Evolutionary conservation across 2,329 filamentous ascomycete genomes (phyloP), one percentile per base, ranked within the genome.

Genomic region (Tolypocladium tundrense): DNA sequence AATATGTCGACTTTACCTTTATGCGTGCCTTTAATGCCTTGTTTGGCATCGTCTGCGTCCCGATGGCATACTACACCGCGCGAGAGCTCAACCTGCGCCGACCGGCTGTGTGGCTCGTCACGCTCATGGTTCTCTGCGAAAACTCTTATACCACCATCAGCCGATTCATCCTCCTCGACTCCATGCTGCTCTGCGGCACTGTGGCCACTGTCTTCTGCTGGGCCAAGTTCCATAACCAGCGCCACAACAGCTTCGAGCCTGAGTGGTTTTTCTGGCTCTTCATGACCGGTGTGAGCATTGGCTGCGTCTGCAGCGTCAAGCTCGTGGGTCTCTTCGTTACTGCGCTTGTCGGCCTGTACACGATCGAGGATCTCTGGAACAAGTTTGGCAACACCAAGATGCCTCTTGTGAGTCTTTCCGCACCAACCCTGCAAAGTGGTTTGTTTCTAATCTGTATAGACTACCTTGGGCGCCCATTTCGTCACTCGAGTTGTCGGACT

Each of bases 71-170:
- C 79, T 97, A 84, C 73, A 99, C 94, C 42, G 93, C 93, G 40
- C 89, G 88, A 68, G 92, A 97, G 74, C 79, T 99, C 67, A 89
- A 91, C 70, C 87, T 97, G 70, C 87, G 85, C 70, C 86, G 88
- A 64, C 87, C 91, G 48, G 88, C 92, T 54, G 90, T 97, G 65
- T 99, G 94, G 94, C 81, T 99, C 58, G 87, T 97, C 59, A 94
- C 92, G 24, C 79, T 97, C 66, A 97, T 97, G 90, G 92, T 99
- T 51, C 85, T 99, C 48, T 99, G 91, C 79, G 94, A 99, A 75
- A 99, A 99, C 79, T 97, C 94, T 55, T 99, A 97, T 78, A 96
- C 94, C 54, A 97, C 95, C 39, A 99, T 99, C 74, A 97, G 92
- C 75, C 86, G 94, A 60, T 99, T 99, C 72, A 97, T 99, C 67